Base-by-base conservation (phyloP, 179 eudicot species). In the Nepenthes alata region DNA sequence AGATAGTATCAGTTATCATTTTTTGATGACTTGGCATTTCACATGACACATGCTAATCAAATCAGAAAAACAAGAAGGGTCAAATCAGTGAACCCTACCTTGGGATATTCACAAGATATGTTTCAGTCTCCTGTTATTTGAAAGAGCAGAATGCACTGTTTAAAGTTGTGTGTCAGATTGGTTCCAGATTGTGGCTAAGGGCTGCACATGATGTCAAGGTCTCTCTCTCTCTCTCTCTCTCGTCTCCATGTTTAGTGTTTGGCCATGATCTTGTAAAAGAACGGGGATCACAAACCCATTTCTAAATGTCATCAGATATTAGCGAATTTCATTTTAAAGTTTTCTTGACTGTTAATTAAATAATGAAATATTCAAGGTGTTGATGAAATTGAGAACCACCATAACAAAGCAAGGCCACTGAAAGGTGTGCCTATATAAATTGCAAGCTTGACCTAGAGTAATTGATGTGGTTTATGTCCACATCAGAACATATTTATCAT, bases 151-250 rank as follows among this genome's bases (percentile, higher is more conserved):
- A 82, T 62, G 81, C 86, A 25, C 67, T 84, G 57, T 70, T 89
- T 62, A 82, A 73, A 60, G 74, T 76, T 61, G 73, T 74, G 9
- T 58, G 74, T 39, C 79, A 77, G 45, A 54, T 84, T 50, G 74
- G 62, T 37, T 85, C 95, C 39, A 77, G 80, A 37, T 63, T 91
- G 71, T 85, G 72, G 59, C 69, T 91, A 57, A 73, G 66, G 68
- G 91, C 89, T 76, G 72, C 78, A 64, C 93, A 78, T 70, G 78
- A 81, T 75, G 67, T 82, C 34, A 84, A 88, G 95, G 98, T 91
- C 71, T 68, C 72, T 61, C 58, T 52, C 62, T 41, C 69, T 7
- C 41, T 55, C 56, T 65, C 59, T 68, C 35, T 57, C 47, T 47
- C 35, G 8, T 60, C 47, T 55, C 47, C 15, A 50, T 60, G 34